Conservation (phyloP, 2,329 filamentous ascomycete species). For the Cladophialophora exuberans region DNA sequence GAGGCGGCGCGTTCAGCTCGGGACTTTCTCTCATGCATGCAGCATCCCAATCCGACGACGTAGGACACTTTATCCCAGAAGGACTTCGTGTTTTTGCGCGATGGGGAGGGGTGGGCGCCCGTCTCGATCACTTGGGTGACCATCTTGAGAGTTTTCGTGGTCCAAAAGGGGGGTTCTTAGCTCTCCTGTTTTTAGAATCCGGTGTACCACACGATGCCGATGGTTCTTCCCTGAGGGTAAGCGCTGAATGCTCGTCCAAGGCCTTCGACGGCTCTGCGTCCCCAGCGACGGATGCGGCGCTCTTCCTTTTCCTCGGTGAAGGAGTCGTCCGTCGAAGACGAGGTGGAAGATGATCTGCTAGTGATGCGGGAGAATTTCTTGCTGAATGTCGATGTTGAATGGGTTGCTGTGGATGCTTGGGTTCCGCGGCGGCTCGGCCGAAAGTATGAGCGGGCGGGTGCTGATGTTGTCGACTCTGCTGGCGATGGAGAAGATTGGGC, state of each 20-base stretch:
- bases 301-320: constrained; percentile 7
- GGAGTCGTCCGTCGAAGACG: neutral
- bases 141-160: neutral
- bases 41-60: constrained; percentile 2
- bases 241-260: constrained; percentile 7
- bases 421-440: constrained; percentile 4
- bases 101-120: neutral
- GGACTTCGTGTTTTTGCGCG: neutral
- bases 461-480: neutral
- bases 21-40: neutral
- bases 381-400: constrained; percentile 2
- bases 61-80: constrained; percentile 3
- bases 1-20: no score
- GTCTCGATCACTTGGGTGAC: constrained; percentile 7
- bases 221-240: constrained; percentile 4
- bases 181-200: constrained; percentile 3
- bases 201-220: constrained; percentile 11
- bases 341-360: constrained; percentile 3
- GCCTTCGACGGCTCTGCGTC: constrained; percentile 4
- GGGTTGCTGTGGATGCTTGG: constrained; percentile 3
- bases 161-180: neutral
- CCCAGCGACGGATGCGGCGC: constrained; percentile 9
- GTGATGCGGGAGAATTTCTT: constrained; percentile 8
- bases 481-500: neutral
- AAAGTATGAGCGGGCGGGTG: constrained; percentile 1